Evolutionary conservation across 2,329 filamentous ascomycete species (phyloP).

Genomic region (Podosphaera fusca): DNA sequence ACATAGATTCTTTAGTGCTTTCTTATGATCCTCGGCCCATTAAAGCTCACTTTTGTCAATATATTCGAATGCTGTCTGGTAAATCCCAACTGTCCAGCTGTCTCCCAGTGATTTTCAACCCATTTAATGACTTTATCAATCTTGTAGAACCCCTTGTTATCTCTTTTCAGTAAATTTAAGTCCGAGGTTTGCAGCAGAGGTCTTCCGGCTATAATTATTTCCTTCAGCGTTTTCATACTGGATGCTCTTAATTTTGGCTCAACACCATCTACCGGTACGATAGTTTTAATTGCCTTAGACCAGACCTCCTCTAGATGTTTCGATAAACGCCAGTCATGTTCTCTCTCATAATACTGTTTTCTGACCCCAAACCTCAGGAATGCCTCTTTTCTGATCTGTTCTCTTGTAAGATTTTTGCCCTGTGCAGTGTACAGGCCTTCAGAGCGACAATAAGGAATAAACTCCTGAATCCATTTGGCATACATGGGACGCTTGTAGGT

Average conservation of each 20-base stretch:
- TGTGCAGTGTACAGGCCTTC: conserved; percentile 16
- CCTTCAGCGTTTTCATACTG: conserved; percentile 22
- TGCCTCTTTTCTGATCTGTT: conserved; percentile 27
- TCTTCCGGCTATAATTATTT: conserved; percentile 22
- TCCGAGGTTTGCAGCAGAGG: background rate
- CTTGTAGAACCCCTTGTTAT: conserved; percentile 22
- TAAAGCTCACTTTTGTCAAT: too few relatives aligned
- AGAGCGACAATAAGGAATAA: conserved; percentile 28
- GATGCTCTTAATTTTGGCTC: conserved; percentile 9
- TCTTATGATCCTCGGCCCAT: too few relatives aligned
- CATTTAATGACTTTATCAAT: conserved; percentile 21
- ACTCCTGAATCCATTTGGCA: conserved; percentile 36
- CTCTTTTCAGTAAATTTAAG: conserved; percentile 10
- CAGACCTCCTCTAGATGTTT: conserved; percentile 22
- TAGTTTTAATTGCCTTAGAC: conserved; percentile 22
- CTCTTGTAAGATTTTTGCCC: conserved; percentile 15
- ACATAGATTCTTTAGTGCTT: too few relatives aligned
- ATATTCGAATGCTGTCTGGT: conserved; percentile 8
- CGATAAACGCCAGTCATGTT: conserved; percentile 21
- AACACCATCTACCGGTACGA: conserved; percentile 13
- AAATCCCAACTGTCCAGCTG: conserved; percentile 18
- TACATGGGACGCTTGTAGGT: conserved; percentile 33
- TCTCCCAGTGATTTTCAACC: conserved; percentile 19
- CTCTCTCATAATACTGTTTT: conserved; percentile 21
- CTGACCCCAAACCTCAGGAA: conserved; percentile 26